Evolutionary conservation across 495 filamentous ascomycete genomes (phyloP).

Genomic region (Podospora didyma): DNA sequence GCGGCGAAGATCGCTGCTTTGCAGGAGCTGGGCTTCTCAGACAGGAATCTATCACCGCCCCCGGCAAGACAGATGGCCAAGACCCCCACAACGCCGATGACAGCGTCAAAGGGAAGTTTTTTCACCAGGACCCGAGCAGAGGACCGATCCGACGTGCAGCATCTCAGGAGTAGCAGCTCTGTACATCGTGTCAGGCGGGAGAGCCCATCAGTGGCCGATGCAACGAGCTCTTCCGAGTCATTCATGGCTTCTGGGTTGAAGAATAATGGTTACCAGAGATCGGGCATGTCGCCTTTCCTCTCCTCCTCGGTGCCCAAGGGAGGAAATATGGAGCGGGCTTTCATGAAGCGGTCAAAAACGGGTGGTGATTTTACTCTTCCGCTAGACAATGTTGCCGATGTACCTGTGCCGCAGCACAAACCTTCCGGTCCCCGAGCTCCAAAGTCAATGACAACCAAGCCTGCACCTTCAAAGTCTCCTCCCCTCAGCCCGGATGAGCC

Average conservation of each 20-base stretch:
- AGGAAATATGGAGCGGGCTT: slow-evolving; percentile 58
- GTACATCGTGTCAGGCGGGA: slow-evolving; percentile 57
- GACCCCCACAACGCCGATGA: slow-evolving; percentile 95
- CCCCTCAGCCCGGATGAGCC: slow-evolving; percentile 65
- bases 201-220: slow-evolving; percentile 33
- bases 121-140: slow-evolving; percentile 62
- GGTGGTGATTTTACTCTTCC: slow-evolving; percentile 52
- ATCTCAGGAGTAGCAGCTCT: slow-evolving; percentile 77
- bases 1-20: slow-evolving; percentile 78
- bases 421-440: slow-evolving; percentile 63
- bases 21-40: slow-evolving; percentile 42
- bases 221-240: slow-evolving; percentile 41
- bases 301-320: slow-evolving; percentile 77
- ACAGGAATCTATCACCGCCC: slow-evolving; percentile 63
- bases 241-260: slow-evolving; percentile 23
- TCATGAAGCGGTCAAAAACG: slow-evolving; percentile 60
- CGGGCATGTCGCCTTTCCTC: slow-evolving; percentile 78
- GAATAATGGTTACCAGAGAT: slow-evolving; percentile 42
- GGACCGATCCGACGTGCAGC: slow-evolving; percentile 37
- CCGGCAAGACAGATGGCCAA: slow-evolving; percentile 63
- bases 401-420: slow-evolving; percentile 45
- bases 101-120: slow-evolving; percentile 87
- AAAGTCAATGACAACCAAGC: slow-evolving; percentile 50
- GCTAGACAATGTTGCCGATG: slow-evolving; percentile 34
- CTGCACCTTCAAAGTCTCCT: slow-evolving; percentile 52